Conservation (phyloP, 2,329 filamentous ascomycete species). For the Xylaria sp. region DNA sequence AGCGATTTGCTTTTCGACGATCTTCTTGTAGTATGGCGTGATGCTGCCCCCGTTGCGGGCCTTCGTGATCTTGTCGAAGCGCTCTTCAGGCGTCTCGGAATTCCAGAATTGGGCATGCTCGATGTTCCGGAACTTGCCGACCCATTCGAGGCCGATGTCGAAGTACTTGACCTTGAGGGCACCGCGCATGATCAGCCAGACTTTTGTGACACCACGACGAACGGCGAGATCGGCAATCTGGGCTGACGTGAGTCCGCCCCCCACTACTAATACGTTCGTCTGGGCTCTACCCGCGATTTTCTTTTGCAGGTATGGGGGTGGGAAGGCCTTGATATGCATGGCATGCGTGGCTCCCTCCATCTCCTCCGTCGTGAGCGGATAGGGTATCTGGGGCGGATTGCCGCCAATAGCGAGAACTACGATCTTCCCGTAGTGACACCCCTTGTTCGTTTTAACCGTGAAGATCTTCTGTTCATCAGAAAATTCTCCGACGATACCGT, state of each 20-base stretch:
- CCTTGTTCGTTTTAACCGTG: conserved; percentile 68
- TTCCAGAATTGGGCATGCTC: conserved; percentile 82
- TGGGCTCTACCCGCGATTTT: conserved; percentile 62
- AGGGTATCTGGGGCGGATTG: conserved; percentile 65
- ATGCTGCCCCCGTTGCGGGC: conserved; percentile 83
- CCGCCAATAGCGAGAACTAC: conserved; percentile 79
- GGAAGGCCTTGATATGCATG: conserved; percentile 70
- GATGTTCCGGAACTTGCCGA: conserved; percentile 83
- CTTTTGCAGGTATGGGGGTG: conserved; percentile 61
- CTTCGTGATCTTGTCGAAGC: conserved; percentile 71
- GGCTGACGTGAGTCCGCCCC: conserved; percentile 80
- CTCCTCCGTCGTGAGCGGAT: conserved; percentile 38
- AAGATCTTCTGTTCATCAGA: conserved; percentile 69
- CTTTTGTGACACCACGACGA: conserved; percentile 71
- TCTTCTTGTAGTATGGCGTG: conserved; percentile 73
- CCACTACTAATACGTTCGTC: conserved; percentile 77
- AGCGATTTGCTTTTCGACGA: conserved; percentile 70
- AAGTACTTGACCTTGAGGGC: conserved; percentile 75
- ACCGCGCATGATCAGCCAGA: conserved; percentile 76
- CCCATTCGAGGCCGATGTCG: conserved; percentile 81
- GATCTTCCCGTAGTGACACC: conserved; percentile 65
- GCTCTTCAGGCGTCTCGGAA: conserved; percentile 76
- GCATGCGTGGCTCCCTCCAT: conserved; percentile 65
- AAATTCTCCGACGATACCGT: conserved; percentile 59
- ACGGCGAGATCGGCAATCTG: conserved; percentile 77